Evolutionary conservation across 495 filamentous ascomycete species (phyloP), one percentile per base, ranked within the genome.

Genomic region (Hypoxylon cercidicola): DNA sequence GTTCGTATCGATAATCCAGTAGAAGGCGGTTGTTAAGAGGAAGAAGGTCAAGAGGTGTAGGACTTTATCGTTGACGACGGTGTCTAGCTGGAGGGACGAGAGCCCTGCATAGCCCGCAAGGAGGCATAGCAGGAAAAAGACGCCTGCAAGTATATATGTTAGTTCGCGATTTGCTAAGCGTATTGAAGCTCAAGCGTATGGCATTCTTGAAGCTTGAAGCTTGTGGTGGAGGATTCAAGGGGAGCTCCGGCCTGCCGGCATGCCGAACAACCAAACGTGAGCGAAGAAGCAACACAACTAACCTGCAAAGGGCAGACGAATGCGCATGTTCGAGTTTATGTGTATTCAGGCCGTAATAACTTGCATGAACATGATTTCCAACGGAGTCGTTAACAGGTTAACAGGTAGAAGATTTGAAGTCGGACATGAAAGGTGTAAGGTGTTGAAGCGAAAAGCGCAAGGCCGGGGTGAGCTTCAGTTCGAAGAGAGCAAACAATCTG

Each of bases 1-100:
- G 47, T 88, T 87, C 41, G 93, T 93, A 72, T 99, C 95, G 70
- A 97, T 76, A 71, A 96, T 90, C 93, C 94, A 99, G 87, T 99
- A 99, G 85, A 97, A 98, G 68, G 82, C 79, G 35, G 91, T 75
- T 11, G 96, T 94, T 20, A 99, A 80, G 56, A 90, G 66, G 85
- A 97, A 96, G 81, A 99, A 97, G 62, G 90, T 91, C 47, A 94
- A 43, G 70, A 92, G 81, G 75, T 98, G 96, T 21, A 99, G 87
- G 73, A 91, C 80, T 77, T 97, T 97, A 84, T 97, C 93, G 82
- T 93, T 92, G 57, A 86, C 68, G 60, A 72, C 46, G 53, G 58
- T 34, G 61, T 85, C 82, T 54, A 90, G 67, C 56, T 86, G 80
- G 19, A 85, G 74, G n/a, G 81, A 78, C 20, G 84, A 79, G 37